Evolutionary conservation across 1,284 basidiomycete species (phyloP), one percentile per base, ranked within the genome.

Genomic region (Heterobasidion annosum): DNA sequence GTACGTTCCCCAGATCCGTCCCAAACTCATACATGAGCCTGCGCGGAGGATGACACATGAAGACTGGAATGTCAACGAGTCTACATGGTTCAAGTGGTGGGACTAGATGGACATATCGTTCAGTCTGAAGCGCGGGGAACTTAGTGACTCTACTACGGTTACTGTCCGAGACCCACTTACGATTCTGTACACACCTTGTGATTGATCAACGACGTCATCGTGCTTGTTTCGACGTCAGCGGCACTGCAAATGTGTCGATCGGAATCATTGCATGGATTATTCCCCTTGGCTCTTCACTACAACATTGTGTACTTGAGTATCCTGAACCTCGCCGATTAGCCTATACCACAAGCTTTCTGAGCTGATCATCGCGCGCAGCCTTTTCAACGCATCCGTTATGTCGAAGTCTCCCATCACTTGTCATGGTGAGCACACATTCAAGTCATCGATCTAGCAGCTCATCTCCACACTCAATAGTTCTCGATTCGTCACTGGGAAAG

Each of bases 341-440:
- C 3, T 5, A 25, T 25, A 5, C 25, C 25, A 25, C 25, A 25
- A 25, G 25, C 25, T 25, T 25, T 25, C 25, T 25, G 25, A 25
- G 25, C 25, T 25, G 4, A 25, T 25, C 4, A 25, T 25, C 25
- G 25, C 5, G 25, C 25, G 25, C 25, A 25, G 4, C 5, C 25
- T 25, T 1, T 25, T 25, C 5, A 4, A 25, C 25, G 25, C 25
- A 25, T 25, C 45, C 12, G 25, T 47, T 32, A 47, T 47, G 80
- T 70, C 73, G 5, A 83, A 80, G 63, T 91, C 91, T 1, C 89
- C 91, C 1, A 89, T 96, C 57, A 96, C 93, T 40, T 95, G 93
- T 67, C 93, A 96, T 62, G 83, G 91, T 90, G 59, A 54, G 76
- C 53, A 52, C 37, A 49, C 34, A 34, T 50, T 10, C 34, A 13